A percentile compares a stretch with the other conserved stretches of the same genome.
phyloP scores from a whole-genome alignment of 768 basidiomycete species.

The Rhodocollybia butyracea region DNA sequence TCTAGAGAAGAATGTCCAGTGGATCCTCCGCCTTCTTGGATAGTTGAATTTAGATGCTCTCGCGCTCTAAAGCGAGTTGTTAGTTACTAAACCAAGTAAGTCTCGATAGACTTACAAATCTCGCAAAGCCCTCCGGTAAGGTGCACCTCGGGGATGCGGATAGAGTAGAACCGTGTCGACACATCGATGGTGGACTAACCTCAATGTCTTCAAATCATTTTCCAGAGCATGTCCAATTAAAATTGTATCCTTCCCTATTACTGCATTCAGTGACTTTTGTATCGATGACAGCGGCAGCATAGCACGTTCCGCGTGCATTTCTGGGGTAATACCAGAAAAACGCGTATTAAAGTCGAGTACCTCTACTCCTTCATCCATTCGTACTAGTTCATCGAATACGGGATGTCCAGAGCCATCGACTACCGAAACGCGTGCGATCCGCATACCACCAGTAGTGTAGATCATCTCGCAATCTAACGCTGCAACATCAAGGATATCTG shows the following conservation, averaged over 20 bases:
- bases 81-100: conserved; percentile 1
- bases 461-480: conserved; percentile 98
- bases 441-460: conserved; percentile 90
- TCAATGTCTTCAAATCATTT: conserved; percentile 88
- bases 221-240: conserved; percentile 90
- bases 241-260: conserved; percentile 80
- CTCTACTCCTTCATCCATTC: conserved; percentile 77
- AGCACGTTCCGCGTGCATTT: conserved; percentile 57
- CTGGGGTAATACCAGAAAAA: conserved; percentile 72
- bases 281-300: conserved; percentile 63
- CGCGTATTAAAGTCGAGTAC: conserved; percentile 92
- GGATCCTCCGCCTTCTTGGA: conserved; percentile 75
- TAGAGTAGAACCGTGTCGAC: conserved; percentile 89
- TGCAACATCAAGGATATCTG: conserved; percentile 63
- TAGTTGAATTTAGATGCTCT: conserved; percentile 75
- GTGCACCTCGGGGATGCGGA: conserved; percentile 70
- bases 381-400: conserved; percentile 80
- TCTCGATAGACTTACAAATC: conserved; percentile 58
- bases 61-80: conserved; percentile 37
- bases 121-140: conserved; percentile 77
- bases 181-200: conserved; percentile 81
- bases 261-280: conserved; percentile 60
- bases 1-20: conserved; percentile 88
- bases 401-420: conserved; percentile 72
- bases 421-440: conserved; percentile 86